Percentiles rank a stretch among this genome's conserved stretches.
phyloP scores from a whole-genome alignment of 2,329 filamentous ascomycete species.

The Venturia nashicola region DNA sequence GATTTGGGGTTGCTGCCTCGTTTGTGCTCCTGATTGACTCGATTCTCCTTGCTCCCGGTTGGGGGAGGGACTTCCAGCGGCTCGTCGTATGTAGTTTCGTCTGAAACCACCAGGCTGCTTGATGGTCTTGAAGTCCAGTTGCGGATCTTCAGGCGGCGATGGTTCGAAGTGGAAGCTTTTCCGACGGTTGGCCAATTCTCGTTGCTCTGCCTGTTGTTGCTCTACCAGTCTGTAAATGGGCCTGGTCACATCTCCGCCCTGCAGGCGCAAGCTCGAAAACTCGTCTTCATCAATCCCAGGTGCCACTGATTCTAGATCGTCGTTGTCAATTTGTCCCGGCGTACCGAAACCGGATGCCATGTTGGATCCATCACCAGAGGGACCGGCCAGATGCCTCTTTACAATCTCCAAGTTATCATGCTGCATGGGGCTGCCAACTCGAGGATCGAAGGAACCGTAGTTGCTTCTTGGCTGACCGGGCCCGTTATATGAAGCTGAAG shows the following conservation, averaged over 20 bases:
- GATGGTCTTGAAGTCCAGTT: slow-evolving; percentile 78
- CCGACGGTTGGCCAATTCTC: slow-evolving; percentile 44
- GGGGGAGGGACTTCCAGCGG: slow-evolving; percentile 51
- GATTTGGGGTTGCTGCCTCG: slow-evolving; percentile 41
- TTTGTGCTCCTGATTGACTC: slow-evolving; percentile 12
- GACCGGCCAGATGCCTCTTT: slow-evolving; percentile 73
- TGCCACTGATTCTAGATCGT: slow-evolving; percentile 16
- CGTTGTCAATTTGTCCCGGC: slow-evolving; percentile 10
- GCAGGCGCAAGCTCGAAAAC: slow-evolving; percentile 85
- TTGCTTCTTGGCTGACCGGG: slow-evolving; percentile 51
- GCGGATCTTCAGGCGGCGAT: slow-evolving; percentile 67
- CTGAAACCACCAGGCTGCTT: slow-evolving; percentile 89
- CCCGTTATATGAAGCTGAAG: slow-evolving; percentile 32
- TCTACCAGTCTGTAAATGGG: slow-evolving; percentile 97
- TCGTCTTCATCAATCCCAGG: slow-evolving; percentile 53
- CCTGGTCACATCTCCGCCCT: slow-evolving; percentile 87
- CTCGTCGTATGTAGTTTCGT: slow-evolving; percentile 73
- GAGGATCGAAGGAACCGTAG: slow-evolving; percentile 76
- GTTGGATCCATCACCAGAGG: slow-evolving; percentile 19
- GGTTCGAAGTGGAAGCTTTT: slow-evolving; percentile 63
- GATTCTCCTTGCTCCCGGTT: slow-evolving; percentile 18
- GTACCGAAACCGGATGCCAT: slow-evolving; percentile 16
- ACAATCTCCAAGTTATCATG: slow-evolving; percentile 88
- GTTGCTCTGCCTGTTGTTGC: slow-evolving; percentile 58
- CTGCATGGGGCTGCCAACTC: slow-evolving; percentile 44